Evolutionary conservation across 257 asterid genomes (phyloP), one percentile per base, ranked within the genome.

Genomic region (Knoxia roxburghii): DNA sequence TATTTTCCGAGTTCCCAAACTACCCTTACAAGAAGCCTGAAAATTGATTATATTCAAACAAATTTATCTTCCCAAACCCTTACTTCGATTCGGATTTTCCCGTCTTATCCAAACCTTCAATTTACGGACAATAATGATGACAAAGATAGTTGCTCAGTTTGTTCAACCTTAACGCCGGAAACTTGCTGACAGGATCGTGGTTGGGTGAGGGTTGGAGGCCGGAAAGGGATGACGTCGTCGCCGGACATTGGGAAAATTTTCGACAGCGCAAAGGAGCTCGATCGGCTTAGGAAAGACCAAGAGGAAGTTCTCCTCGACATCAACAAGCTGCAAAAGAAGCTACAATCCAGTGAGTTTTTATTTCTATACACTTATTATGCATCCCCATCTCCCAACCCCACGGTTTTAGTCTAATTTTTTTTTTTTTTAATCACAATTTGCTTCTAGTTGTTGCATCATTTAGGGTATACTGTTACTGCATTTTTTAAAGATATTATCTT

Each of bases 301-400:
- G 96, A 90, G 58, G 86, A 80, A 6, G 84, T 94, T 61, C 86
- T 94, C 56, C 74, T 71, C 46, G 99, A 94, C 54, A 90, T 94
- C 85, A 87, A 90, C 76, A 94, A 85, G 89, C 69, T 94, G 87
- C 99, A 94, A 70, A 90, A 85, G 84, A 90, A 87, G 89, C 93
- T 94, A 4, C 88, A 78, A 65, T 50, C 95, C n/a, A 74, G 98
- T 94, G 81, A 89, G 80, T 54, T 4, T 3, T 37, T 37, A 4
- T 37, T 37, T 37, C 41, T 9, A n/a, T n/a, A n/a, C n/a, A n/a
- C n/a, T n/a, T n/a, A n/a, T n/a, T n/a, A n/a, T n/a, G n/a, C n/a
- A n/a, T n/a, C n/a, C n/a, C n/a, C n/a, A n/a, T n/a, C n/a, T n/a
- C n/a, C n/a, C n/a, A n/a, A 29, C 45, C 61, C 55, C 24, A 41